Percentiles rank a stretch among this genome's conserved stretches.
These are phyloP conservation scores for Ceratocystiopsis brevicomis DNA, from an alignment of 2,329 filamentous ascomycete genomes.

Conservation along the genomic window DNA sequence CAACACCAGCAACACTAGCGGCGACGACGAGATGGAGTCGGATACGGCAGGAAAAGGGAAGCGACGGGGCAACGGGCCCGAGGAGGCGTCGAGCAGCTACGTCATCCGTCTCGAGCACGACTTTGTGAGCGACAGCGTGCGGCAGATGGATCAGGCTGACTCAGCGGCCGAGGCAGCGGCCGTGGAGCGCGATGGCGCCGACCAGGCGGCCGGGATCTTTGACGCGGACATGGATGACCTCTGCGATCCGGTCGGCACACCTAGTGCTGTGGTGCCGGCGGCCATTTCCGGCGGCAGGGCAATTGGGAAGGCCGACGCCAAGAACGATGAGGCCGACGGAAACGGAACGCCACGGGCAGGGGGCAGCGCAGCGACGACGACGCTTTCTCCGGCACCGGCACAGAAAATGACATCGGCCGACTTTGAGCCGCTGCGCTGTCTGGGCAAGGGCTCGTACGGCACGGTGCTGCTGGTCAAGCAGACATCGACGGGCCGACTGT, in stretches of 20 bases:
- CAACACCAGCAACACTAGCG: conserved; percentile 23
- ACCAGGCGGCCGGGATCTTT: too few species aligned
- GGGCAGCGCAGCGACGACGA: too few species aligned
- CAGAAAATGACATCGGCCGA: conserved; percentile 84
- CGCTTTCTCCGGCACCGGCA: conserved; percentile 30
- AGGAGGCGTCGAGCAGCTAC: conserved; percentile 59
- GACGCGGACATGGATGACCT: too few species aligned
- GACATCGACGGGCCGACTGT: conserved; percentile 66
- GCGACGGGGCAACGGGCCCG: conserved; percentile 15
- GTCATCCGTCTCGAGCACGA: conserved; percentile 72
- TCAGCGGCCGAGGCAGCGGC: conserved; percentile 5
- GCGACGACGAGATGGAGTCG: conserved; percentile 24
- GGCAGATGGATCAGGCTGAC: conserved; percentile 15
- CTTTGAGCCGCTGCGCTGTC: conserved; percentile 76
- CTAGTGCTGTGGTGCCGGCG: too few species aligned
- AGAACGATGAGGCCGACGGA: background rate
- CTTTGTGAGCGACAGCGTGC: conserved; percentile 53
- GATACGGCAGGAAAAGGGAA: background rate
- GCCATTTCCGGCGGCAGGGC: too few species aligned
- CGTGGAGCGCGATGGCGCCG: background rate
- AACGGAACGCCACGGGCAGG: too few species aligned
- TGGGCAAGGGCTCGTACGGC: conserved; percentile 91
- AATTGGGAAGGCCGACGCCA: background rate
- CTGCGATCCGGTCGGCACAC: too few species aligned
- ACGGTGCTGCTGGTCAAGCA: conserved; percentile 91